These are phyloP conservation scores for Xylaria grammica DNA, from an alignment of 495 filamentous ascomycete species.

Conservation along the genomic window DNA sequence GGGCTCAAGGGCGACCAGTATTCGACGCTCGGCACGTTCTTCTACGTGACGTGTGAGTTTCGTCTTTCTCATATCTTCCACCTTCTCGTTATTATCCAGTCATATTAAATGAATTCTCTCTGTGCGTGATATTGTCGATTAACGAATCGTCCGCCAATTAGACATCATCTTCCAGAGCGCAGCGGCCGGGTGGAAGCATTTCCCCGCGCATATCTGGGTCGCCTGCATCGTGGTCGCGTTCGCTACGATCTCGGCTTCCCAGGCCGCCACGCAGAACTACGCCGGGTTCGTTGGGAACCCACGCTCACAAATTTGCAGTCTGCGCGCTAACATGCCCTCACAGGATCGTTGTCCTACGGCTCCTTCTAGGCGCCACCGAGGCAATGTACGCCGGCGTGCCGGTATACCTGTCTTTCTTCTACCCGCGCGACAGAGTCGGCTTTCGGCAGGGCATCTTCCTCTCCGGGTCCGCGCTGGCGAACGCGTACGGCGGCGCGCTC, in stretches of 20 bases:
- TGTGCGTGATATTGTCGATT: no score
- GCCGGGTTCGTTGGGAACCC: conserved; percentile 71
- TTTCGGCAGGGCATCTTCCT: conserved; percentile 83
- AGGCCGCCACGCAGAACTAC: conserved; percentile 75
- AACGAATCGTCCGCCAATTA: no score
- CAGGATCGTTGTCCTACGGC: conserved; percentile 27
- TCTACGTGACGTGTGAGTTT: conserved; percentile 39
- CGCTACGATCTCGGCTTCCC: conserved; percentile 67
- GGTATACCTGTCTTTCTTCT: conserved; percentile 68
- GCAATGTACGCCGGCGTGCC: conserved; percentile 39
- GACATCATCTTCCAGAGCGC: conserved; percentile 79
- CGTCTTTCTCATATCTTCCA: no score
- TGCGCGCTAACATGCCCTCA: conserved; percentile 34
- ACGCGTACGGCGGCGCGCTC: conserved; percentile 74
- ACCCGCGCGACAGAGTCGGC: conserved; percentile 76
- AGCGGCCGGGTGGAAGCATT: conserved; percentile 74
- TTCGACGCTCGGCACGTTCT: conserved; percentile 43
- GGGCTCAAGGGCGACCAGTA: conserved; percentile 35
- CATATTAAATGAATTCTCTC: no score
- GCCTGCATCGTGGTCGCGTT: conserved; percentile 74
- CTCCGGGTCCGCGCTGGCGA: conserved; percentile 70
- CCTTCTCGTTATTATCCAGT: no score
- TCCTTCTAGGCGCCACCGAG: conserved; percentile 28
- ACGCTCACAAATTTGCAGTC: conserved; percentile 76
- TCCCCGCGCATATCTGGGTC: conserved; percentile 74